A percentile compares a stretch with the other conserved stretches of the same genome.
Evolutionary conservation across 2,329 filamentous ascomycete genomes (phyloP).

Genomic region (Aspergillus chevalieri): DNA sequence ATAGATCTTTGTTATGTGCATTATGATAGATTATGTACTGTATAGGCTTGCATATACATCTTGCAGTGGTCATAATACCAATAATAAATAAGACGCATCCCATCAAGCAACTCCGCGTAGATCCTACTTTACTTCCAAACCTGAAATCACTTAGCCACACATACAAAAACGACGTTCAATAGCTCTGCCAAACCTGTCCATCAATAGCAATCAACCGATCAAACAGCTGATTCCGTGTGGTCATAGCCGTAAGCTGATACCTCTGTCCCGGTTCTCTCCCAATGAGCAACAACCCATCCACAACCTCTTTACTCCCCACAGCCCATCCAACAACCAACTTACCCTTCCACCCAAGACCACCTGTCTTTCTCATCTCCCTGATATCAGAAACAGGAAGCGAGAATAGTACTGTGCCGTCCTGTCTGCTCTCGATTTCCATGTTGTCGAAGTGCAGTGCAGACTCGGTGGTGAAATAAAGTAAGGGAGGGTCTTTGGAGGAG

Average conservation of each 20-base stretch:
- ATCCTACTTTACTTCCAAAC: not conserved
- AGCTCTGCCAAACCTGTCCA: constrained; percentile 75
- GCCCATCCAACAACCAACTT: not conserved
- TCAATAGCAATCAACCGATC: constrained; percentile 73
- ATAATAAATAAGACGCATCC: too few relatives aligned
- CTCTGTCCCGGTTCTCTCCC: not conserved
- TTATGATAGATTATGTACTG: not conserved
- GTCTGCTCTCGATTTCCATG: constrained; percentile 40
- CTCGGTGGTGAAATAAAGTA: constrained; percentile 57
- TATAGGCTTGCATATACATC: not conserved
- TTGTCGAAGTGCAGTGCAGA: constrained; percentile 29
- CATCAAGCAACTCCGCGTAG: too few relatives aligned
- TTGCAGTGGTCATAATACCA: not conserved
- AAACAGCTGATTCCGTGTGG: constrained; percentile 69
- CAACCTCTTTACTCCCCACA: not conserved
- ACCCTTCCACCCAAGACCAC: not conserved
- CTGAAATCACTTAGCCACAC: not conserved
- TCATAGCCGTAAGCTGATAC: constrained; percentile 60
- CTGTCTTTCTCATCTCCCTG: not conserved
- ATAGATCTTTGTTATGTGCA: not conserved
- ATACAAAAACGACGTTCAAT: constrained; percentile 39
- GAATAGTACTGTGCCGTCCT: constrained; percentile 55
- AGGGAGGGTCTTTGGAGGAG: constrained; percentile 22
- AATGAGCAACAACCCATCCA: not conserved
- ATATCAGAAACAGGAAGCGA: constrained; percentile 39